These are phyloP conservation scores for Jaenimonas drosophilae DNA, from an alignment of 208 protist genomes.

Conservation along the genomic window DNA sequence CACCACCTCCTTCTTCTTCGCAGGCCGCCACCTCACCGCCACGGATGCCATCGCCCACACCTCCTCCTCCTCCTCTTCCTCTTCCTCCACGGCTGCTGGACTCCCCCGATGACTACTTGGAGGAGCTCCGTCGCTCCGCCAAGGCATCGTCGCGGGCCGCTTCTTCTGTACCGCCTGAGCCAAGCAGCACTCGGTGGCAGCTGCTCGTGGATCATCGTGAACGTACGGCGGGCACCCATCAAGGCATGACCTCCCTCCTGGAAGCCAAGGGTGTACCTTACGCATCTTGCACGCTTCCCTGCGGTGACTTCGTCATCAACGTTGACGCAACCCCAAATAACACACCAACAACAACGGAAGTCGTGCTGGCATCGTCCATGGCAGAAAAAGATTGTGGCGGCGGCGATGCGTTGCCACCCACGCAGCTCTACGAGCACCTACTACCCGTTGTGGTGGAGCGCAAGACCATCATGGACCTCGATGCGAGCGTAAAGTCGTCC, in stretches of 20 bases:
- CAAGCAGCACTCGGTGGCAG: conserved; percentile 26
- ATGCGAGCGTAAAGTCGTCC: conserved; percentile 45
- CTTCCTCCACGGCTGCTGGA: conserved; percentile 1
- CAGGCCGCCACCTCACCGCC: not conserved
- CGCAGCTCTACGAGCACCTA: too few species aligned
- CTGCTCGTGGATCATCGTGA: conserved; percentile 72
- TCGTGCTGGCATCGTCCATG: too few species aligned
- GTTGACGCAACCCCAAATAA: conserved; percentile 4
- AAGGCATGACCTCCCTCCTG: conserved; percentile 27
- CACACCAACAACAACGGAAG: too few species aligned
- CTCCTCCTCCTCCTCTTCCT: too few species aligned
- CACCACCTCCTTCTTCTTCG: not conserved
- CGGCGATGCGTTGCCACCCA: too few species aligned
- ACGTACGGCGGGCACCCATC: conserved; percentile 22
- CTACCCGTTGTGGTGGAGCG: conserved; percentile 67
- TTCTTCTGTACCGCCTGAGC: too few species aligned
- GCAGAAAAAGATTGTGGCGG: not conserved
- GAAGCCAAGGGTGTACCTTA: conserved; percentile 22
- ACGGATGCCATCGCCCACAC: too few species aligned
- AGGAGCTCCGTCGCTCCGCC: not conserved
- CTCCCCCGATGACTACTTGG: not conserved
- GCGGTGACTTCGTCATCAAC: conserved; percentile 60
- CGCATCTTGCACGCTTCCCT: conserved; percentile 36
- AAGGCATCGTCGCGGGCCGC: not conserved
- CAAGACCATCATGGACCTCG: conserved; percentile 65